These are phyloP conservation scores for Dillenia turbinata DNA, from an alignment of 164 flowering plant species.

Conservation along the genomic window DNA sequence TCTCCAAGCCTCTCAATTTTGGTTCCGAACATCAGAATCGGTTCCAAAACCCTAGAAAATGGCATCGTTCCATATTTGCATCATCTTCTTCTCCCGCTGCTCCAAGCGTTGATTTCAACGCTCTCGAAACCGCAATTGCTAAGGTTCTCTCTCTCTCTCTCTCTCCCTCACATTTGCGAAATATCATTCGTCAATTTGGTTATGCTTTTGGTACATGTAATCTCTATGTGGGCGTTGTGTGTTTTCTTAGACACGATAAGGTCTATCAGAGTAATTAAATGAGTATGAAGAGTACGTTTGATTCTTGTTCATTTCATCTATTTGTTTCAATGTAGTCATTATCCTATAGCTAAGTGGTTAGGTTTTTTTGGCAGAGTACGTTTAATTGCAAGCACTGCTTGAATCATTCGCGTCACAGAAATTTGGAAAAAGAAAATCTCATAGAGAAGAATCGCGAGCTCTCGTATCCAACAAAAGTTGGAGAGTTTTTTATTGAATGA, in stretches of 20 bases:
- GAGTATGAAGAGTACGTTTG: too few relatives aligned
- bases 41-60: constrained; percentile 11
- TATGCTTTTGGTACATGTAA: neutral
- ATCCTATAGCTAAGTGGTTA: too few relatives aligned
- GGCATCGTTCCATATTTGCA: constrained; percentile 23
- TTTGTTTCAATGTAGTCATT: too few relatives aligned
- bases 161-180: neutral
- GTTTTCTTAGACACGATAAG: neutral
- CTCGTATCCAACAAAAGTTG: too few relatives aligned
- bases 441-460: too few relatives aligned
- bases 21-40: neutral
- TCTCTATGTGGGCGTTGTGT: neutral
- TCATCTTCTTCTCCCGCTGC: constrained; percentile 55
- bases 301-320: too few relatives aligned
- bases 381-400: too few relatives aligned
- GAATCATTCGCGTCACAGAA: too few relatives aligned
- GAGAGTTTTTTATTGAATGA: too few relatives aligned
- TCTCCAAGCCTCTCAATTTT: constrained; percentile 5
- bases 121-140: constrained; percentile 65
- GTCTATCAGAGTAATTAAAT: too few relatives aligned
- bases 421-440: too few relatives aligned
- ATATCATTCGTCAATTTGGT: neutral
- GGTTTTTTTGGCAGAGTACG: too few relatives aligned
- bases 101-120: constrained; percentile 52
- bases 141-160: constrained; percentile 32